Percentiles rank a stretch among this genome's conserved stretches.
Evolutionary conservation across 208 protist genomes (phyloP).

Genomic region (Vickermania ingenoplastis): DNA sequence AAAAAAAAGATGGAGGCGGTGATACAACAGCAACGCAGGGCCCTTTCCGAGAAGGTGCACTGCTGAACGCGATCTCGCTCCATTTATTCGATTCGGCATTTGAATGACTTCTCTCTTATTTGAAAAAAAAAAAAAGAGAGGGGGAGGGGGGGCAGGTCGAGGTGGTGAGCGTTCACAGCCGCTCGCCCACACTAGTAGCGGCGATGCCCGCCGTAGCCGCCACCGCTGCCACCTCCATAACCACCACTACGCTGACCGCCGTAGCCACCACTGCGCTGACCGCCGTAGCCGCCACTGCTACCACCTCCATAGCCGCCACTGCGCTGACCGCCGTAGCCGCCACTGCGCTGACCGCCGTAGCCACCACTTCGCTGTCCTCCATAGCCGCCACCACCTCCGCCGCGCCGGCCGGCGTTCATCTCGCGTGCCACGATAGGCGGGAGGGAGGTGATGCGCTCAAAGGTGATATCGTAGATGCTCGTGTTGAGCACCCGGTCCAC

Average conservation of each 20-base stretch:
- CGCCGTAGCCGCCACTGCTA: slow-evolving; percentile 15
- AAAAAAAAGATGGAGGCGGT: no score
- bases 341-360: slow-evolving; percentile 11
- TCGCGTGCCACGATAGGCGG: slow-evolving; percentile 80
- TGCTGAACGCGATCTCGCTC: no score
- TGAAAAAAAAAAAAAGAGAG: not conserved
- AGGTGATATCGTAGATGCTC: slow-evolving; percentile 55
- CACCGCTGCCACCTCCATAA: slow-evolving; percentile 6
- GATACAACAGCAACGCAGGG: no score
- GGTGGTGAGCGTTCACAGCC: not conserved
- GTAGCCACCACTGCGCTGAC: slow-evolving; percentile 12
- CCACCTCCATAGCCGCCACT: slow-evolving; percentile 15
- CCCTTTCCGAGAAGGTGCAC: no score
- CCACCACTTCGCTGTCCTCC: slow-evolving; percentile 6
- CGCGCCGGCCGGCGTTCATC: slow-evolving; percentile 28
- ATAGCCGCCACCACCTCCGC: slow-evolving; percentile 27
- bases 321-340: slow-evolving; percentile 8
- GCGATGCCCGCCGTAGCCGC: not conserved
- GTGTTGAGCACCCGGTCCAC: slow-evolving; percentile 41
- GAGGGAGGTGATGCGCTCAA: slow-evolving; percentile 62
- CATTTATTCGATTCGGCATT: not conserved
- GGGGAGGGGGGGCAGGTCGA: not conserved
- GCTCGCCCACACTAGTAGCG: not conserved
- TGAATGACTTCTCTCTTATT: slow-evolving; percentile 1
- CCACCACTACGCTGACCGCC: no score